Percentiles rank a stretch among this genome's conserved stretches.
These are phyloP conservation scores for Cutaneotrichosporon cutaneum DNA, from an alignment of 1,284 basidiomycete genomes.

Conservation along the genomic window DNA sequence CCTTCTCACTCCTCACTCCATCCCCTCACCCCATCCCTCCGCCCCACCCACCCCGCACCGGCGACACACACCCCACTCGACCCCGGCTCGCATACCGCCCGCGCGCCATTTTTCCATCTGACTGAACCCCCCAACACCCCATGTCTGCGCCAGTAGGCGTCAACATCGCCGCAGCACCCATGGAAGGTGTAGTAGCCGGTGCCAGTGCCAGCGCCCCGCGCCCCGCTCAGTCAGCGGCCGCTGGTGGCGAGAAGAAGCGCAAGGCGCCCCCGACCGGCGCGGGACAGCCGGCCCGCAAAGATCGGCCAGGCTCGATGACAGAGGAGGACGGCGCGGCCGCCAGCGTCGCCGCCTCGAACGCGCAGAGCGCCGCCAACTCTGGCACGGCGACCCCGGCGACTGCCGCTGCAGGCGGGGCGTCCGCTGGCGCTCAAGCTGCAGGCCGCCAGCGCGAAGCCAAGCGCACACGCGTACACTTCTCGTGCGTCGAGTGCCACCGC, in stretches of 20 bases:
- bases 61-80: slow-evolving; percentile 1
- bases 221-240: not conserved
- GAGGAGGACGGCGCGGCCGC: slow-evolving; percentile 39
- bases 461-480: slow-evolving; percentile 52
- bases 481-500: slow-evolving; percentile 53
- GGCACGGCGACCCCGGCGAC: slow-evolving; percentile 6
- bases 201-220: not conserved
- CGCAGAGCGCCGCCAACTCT: slow-evolving; percentile 3
- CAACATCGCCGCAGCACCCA: slow-evolving; percentile 18
- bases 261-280: slow-evolving; percentile 32
- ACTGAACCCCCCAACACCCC: not conserved
- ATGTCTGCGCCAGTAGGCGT: slow-evolving; percentile 24
- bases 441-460: slow-evolving; percentile 34
- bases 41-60: slow-evolving; percentile 1
- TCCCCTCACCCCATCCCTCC: not conserved
- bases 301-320: slow-evolving; percentile 28
- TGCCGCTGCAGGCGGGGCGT: slow-evolving; percentile 36
- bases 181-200: slow-evolving; percentile 4
- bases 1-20: not conserved
- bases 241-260: slow-evolving; percentile 52
- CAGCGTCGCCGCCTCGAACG: not conserved
- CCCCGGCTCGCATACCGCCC: slow-evolving; percentile 4
- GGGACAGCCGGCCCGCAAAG: slow-evolving; percentile 17
- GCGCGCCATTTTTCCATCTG: not conserved
- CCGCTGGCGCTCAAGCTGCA: slow-evolving; percentile 19